Base-by-base conservation (phyloP, 2,329 filamentous ascomycete genomes). In the Trichoderma sp. region DNA sequence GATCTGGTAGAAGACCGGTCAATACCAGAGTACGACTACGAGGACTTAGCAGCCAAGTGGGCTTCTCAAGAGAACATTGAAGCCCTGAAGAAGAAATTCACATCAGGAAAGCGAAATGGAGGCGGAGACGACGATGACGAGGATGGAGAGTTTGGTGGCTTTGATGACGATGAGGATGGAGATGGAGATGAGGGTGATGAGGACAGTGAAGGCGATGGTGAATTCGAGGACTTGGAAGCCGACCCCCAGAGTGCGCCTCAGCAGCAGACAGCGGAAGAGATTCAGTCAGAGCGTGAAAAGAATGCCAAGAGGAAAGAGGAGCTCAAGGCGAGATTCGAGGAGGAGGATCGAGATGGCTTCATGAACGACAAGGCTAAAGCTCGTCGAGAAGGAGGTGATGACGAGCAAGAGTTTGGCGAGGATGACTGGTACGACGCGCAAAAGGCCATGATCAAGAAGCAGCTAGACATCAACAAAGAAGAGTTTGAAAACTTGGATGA, bases 341-440 rank as follows among this genome's bases (percentile, higher is more conserved):
- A 98, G 81, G 96, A 99, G 85, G 96, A 99, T 79, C 89, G 93
- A n/a, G 96, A 99, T 79, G 96, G 96, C 0, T 95, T 98, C 79
- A 90, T 93, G 77, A 97, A 97, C 78, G 94, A 96, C 81, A 97
- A 97, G 79, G 91, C 93, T 32, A 89, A 91, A 65, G 92, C 92
- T 12, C 88, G 92, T 43, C 86, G 89, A 74, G 92, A 94, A 75
- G 90, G 88, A 34, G 91, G 87, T 39, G 87, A 87, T 3, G 87
- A 87, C 3, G 85, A 90, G 6, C 90, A 95, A 68, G 92, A 97
- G 78, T 98, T 97, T 77, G 96, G 95, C 67, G 96, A 99, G 81
- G 96, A 99, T 79, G 93, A 99, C 70, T 99, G 97, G 97, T 99
- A 99, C 80, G 96, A 98, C 79, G 90, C 93, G 32, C 96, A 99